Evolutionary conservation across 1,139 yeast species (phyloP).

Genomic region (Pichia terricola): DNA sequence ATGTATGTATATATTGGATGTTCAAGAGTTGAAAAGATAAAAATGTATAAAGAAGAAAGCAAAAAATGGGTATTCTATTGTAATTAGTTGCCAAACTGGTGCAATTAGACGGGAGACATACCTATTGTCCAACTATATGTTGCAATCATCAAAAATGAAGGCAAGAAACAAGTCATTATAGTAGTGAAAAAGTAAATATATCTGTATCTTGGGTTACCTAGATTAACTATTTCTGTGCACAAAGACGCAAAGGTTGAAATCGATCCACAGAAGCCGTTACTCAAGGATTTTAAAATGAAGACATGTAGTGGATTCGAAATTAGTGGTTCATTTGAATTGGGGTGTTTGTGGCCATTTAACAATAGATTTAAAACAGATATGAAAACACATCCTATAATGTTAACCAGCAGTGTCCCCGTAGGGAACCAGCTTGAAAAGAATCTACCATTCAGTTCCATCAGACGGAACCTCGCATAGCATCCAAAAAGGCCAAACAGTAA

Average conservation of each 20-base stretch:
- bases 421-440: slow-evolving; percentile 35
- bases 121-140: background rate
- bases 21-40: too few relatives aligned
- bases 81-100: too few relatives aligned
- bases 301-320: slow-evolving; percentile 31
- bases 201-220: slow-evolving; percentile 16
- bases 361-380: slow-evolving; percentile 45
- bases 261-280: slow-evolving; percentile 67
- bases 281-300: slow-evolving; percentile 46
- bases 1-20: too few relatives aligned
- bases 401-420: slow-evolving; percentile 65
- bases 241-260: slow-evolving; percentile 72
- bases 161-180: background rate
- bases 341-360: slow-evolving; percentile 31
- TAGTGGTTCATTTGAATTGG: slow-evolving; percentile 15
- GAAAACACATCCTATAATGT: slow-evolving; percentile 45
- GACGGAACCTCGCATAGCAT: slow-evolving; percentile 48
- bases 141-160: background rate
- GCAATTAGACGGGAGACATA: background rate
- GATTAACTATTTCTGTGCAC: slow-evolving; percentile 47
- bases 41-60: too few relatives aligned
- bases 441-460: slow-evolving; percentile 33
- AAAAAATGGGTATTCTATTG: too few relatives aligned
- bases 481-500: slow-evolving; percentile 57
- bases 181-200: background rate